Percentiles rank a stretch among this genome's conserved stretches.
phyloP scores from a whole-genome alignment of 495 filamentous ascomycete species.

The Stereocaulon alpinum region DNA sequence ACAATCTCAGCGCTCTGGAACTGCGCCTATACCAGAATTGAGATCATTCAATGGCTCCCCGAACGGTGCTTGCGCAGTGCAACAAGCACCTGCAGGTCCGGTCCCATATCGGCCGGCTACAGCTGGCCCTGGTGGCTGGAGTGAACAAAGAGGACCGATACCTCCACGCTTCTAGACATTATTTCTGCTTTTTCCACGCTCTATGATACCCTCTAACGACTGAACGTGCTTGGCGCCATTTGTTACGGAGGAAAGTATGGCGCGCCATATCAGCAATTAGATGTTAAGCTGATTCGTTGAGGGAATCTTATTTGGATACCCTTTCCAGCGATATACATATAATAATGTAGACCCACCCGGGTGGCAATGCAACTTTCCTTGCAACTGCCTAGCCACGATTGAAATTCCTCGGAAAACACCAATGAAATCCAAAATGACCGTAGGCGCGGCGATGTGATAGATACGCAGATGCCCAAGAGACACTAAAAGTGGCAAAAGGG shows the following conservation, averaged over 20 bases:
- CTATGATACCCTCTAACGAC: neutral
- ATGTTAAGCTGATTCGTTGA: neutral
- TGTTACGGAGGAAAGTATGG: neutral
- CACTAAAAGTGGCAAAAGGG: constrained; percentile 8
- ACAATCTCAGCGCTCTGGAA: constrained; percentile 17
- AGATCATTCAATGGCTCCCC: constrained; percentile 1
- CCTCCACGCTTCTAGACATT: neutral
- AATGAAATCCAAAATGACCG: neutral
- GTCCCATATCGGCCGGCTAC: constrained; percentile 19
- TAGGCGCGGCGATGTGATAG: neutral
- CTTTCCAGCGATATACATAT: neutral
- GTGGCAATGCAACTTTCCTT: neutral
- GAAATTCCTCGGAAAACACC: neutral
- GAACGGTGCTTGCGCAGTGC: constrained; percentile 11
- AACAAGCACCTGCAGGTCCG: constrained; percentile 6
- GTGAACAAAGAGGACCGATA: constrained; percentile 10
- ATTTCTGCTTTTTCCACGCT: neutral
- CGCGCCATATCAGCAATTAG: neutral
- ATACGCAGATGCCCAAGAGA: neutral
- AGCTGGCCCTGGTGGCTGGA: constrained; percentile 7
- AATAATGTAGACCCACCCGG: neutral
- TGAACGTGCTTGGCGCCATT: neutral
- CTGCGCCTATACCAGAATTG: constrained; percentile 19
- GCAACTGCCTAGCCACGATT: neutral
- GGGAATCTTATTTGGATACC: neutral